A percentile compares a stretch with the other conserved stretches of the same genome.
Conservation (phyloP, 2,329 filamentous ascomycete species). For the Venturiaceae sp. region DNA sequence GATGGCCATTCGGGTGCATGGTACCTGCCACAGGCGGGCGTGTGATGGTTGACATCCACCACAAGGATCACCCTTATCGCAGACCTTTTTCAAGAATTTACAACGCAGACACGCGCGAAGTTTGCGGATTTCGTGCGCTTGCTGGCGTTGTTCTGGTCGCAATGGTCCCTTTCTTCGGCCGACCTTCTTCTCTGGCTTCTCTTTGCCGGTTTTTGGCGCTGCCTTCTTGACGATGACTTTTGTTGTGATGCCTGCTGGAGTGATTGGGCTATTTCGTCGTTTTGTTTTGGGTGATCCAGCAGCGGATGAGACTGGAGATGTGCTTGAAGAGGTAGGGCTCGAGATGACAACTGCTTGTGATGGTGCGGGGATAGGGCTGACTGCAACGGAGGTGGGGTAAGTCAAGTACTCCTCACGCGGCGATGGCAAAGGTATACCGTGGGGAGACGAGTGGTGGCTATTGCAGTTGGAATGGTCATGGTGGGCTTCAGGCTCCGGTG, state of each 20-base stretch:
- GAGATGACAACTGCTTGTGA: constrained; percentile 59
- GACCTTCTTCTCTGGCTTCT: constrained; percentile 79
- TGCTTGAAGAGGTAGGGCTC: constrained; percentile 47
- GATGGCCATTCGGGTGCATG: constrained; percentile 95
- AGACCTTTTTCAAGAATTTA: constrained; percentile 99
- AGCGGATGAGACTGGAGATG: constrained; percentile 47
- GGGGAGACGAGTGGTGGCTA: constrained; percentile 9
- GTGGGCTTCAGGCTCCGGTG: constrained; percentile 62
- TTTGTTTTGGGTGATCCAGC: constrained; percentile 48
- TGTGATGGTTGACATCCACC: constrained; percentile 92
- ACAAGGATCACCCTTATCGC: constrained; percentile 94
- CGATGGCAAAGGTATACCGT: not conserved
- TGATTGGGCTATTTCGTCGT: constrained; percentile 65
- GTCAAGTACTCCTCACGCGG: constrained; percentile 27
- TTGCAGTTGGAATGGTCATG: constrained; percentile 49
- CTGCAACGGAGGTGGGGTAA: constrained; percentile 16
- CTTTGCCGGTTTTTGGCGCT: constrained; percentile 48
- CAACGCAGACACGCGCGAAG: constrained; percentile 86
- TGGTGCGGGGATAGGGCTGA: constrained; percentile 39
- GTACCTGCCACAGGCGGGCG: constrained; percentile 92
- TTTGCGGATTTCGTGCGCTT: constrained; percentile 94
- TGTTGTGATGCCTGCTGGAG: constrained; percentile 49
- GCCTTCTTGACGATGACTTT: constrained; percentile 77
- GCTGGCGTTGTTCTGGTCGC: constrained; percentile 86
- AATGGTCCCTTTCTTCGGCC: constrained; percentile 84